Evolutionary conservation across 2,329 filamentous ascomycete genomes (phyloP).

Genomic region (Fusarium armeniacum): DNA sequence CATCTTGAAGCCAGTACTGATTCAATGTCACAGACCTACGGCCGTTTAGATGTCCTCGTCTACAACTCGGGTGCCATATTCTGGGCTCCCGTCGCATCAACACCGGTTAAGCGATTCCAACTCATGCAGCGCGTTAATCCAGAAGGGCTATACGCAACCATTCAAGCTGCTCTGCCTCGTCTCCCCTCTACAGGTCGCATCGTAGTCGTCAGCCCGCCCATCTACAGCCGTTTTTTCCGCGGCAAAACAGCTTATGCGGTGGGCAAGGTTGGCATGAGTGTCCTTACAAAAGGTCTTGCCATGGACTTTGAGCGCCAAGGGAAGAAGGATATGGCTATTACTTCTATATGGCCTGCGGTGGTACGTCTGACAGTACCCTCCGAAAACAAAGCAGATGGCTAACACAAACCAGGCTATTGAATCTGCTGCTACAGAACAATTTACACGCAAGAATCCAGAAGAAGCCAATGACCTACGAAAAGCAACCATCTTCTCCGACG

Average conservation of each 20-base stretch:
- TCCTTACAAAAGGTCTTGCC: slow-evolving; percentile 83
- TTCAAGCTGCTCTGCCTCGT: slow-evolving; percentile 78
- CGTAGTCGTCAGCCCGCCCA: slow-evolving; percentile 85
- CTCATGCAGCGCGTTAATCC: slow-evolving; percentile 82
- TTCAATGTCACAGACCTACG: slow-evolving; percentile 61
- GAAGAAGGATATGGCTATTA: slow-evolving; percentile 78
- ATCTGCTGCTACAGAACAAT: slow-evolving; percentile 77
- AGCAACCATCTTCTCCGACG: slow-evolving; percentile 82
- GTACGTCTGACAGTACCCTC: slow-evolving; percentile 59
- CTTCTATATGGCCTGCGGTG: slow-evolving; percentile 84
- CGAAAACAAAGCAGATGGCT: not conserved
- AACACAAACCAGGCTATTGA: slow-evolving; percentile 70
- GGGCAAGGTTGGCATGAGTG: slow-evolving; percentile 85
- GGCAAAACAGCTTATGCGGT: slow-evolving; percentile 89
- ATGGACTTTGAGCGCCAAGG: slow-evolving; percentile 83
- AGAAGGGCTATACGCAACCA: slow-evolving; percentile 79
- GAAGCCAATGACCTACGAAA: slow-evolving; percentile 74
- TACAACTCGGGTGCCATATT: slow-evolving; percentile 91
- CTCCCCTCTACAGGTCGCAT: slow-evolving; percentile 74
- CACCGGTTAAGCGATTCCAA: slow-evolving; percentile 81
- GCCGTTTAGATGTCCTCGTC: slow-evolving; percentile 78
- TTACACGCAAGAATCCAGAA: slow-evolving; percentile 60
- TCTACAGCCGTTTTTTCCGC: slow-evolving; percentile 86
- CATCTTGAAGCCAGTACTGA: not conserved
- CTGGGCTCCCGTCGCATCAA: slow-evolving; percentile 82